phyloP scores from a whole-genome alignment of 352 stramenopile genomes.

The Phytophthora litchii region DNA sequence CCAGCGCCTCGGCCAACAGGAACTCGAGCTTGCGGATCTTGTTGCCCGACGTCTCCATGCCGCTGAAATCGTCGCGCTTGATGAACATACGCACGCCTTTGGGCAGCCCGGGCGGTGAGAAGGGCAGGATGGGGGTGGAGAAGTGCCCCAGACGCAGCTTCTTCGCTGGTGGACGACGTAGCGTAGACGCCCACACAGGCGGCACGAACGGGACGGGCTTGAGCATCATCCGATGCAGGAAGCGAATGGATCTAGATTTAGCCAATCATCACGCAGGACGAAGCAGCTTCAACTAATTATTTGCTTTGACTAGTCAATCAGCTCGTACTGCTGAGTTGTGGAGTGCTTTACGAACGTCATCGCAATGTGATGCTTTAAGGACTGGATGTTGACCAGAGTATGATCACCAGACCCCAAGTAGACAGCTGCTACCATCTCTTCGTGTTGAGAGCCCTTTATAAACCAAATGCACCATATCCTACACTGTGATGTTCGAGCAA shows the following conservation, averaged over 20 bases:
- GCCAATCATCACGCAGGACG: constrained; percentile 16
- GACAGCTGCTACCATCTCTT: too few relatives aligned
- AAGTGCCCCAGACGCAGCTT: constrained; percentile 79
- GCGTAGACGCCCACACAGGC: constrained; percentile 60
- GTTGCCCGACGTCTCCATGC: constrained; percentile 93
- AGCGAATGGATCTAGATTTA: constrained; percentile 4
- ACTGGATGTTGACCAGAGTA: too few relatives aligned
- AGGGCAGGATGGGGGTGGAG: constrained; percentile 81
- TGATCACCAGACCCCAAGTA: too few relatives aligned
- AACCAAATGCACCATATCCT: too few relatives aligned
- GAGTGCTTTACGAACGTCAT: too few relatives aligned
- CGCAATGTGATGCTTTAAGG: too few relatives aligned
- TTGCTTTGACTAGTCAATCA: too few relatives aligned
- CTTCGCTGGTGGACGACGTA: constrained; percentile 48
- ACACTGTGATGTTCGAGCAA: too few relatives aligned
- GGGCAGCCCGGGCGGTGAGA: constrained; percentile 70
- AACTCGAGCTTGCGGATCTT: constrained; percentile 97
- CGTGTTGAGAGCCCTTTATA: too few relatives aligned
- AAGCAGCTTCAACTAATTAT: constrained; percentile 17
- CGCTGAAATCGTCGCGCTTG: constrained; percentile 90
- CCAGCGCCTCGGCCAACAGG: constrained; percentile 90
- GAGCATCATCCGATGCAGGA: constrained; percentile 46
- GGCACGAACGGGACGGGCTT: constrained; percentile 63
- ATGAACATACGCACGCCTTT: constrained; percentile 79
- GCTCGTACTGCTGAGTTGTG: too few relatives aligned